Evolutionary conservation across 306 rosid species (phyloP).

Genomic region (Argentina anserina): DNA sequence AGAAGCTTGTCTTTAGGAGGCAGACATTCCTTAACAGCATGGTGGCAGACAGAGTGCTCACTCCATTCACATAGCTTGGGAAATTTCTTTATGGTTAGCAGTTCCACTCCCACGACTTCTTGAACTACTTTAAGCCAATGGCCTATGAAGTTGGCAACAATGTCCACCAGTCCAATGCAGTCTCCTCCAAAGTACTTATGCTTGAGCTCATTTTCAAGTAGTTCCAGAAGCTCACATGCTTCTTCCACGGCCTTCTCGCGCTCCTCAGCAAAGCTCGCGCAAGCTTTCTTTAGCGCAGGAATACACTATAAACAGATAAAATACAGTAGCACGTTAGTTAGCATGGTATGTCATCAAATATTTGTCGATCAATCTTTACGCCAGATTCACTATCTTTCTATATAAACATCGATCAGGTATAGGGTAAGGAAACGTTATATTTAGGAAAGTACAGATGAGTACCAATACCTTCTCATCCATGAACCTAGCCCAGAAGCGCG

Average conservation of each 20-base stretch:
- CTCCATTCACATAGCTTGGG: conserved; percentile 46
- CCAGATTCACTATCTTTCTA: neutral
- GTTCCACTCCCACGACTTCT: conserved; percentile 34
- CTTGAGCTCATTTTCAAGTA: conserved; percentile 49
- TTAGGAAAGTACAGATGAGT: too few species aligned
- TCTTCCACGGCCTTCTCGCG: conserved; percentile 36
- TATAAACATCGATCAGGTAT: neutral
- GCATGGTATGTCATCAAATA: neutral
- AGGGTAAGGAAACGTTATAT: neutral
- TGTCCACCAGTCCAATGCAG: conserved; percentile 42
- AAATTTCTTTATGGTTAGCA: conserved; percentile 34
- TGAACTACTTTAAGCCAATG: conserved; percentile 43
- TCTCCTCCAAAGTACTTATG: conserved; percentile 62
- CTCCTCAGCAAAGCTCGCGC: conserved; percentile 18
- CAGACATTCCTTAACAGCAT: conserved; percentile 25
- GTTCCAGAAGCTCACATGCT: conserved; percentile 22
- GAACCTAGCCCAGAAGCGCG: conserved; percentile 69
- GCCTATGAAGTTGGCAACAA: conserved; percentile 36
- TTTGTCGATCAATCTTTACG: too few species aligned
- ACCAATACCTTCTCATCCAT: conserved; percentile 60
- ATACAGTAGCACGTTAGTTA: neutral
- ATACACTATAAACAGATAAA: conserved; percentile 6
- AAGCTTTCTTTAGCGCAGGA: conserved; percentile 23
- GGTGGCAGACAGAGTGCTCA: conserved; percentile 25
- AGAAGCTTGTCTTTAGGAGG: conserved; percentile 38